A percentile compares a stretch with the other conserved stretches of the same genome.
Conservation (phyloP, 2,329 filamentous ascomycete species). For the Fusarium fujikuroi region DNA sequence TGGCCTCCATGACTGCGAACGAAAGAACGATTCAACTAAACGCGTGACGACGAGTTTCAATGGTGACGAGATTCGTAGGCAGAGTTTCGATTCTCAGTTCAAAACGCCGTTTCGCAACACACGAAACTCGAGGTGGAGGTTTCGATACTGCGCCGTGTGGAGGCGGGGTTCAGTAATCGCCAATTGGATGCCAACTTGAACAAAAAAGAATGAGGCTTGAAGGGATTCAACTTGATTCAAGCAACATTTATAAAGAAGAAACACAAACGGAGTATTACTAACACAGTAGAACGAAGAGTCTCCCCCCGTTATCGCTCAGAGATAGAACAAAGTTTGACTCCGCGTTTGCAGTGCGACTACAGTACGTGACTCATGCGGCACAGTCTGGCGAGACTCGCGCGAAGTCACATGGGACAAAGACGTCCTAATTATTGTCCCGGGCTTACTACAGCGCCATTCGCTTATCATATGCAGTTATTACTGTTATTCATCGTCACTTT, state of each 20-base stretch:
- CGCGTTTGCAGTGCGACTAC: conserved; percentile 15
- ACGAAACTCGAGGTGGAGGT: conserved; percentile 9
- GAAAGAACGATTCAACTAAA: not conserved
- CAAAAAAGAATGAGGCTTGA: conserved; percentile 11
- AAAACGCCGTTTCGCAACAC: not conserved
- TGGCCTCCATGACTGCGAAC: conserved; percentile 62
- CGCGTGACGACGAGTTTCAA: not conserved
- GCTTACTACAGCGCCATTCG: conserved; percentile 11
- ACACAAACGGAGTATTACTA: not conserved
- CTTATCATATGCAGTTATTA: not conserved
- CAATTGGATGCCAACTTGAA: conserved; percentile 6
- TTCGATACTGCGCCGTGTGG: not conserved
- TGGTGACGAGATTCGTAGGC: not conserved
- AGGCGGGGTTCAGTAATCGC: conserved; percentile 21
- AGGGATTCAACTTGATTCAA: not conserved
- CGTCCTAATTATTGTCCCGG: conserved; percentile 12
- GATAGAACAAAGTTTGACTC: not conserved
- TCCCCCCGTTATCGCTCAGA: conserved; percentile 29
- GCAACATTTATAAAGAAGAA: conserved; percentile 5
- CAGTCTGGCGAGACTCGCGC: conserved; percentile 43
- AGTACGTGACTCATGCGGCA: conserved; percentile 43
- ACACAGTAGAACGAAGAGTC: not conserved
- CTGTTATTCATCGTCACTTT: not conserved
- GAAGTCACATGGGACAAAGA: conserved; percentile 44
- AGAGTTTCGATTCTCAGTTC: not conserved